phyloP scores from a whole-genome alignment of 73 alveolate genomes.

The Uronychia setigera region DNA sequence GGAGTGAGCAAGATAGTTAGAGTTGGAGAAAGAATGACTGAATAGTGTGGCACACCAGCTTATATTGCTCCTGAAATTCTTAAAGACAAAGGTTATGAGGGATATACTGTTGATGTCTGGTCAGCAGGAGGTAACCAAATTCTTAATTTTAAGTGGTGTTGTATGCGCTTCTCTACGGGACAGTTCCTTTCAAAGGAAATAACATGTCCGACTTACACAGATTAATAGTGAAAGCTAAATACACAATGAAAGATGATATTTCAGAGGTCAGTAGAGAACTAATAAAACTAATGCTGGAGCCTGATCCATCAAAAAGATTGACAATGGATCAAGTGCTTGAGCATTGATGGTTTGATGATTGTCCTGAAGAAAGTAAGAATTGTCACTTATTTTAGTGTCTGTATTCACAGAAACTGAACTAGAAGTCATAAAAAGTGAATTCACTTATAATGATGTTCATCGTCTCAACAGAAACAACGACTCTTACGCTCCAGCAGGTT shows the following conservation, averaged over 20 bases:
- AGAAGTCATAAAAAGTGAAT: constrained; percentile 50
- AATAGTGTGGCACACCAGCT: constrained; percentile 79
- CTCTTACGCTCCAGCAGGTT: constrained; percentile 60
- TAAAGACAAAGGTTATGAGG: constrained; percentile 64
- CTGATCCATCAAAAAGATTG: constrained; percentile 69
- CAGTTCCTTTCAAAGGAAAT: constrained; percentile 70
- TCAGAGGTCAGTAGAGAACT: constrained; percentile 68
- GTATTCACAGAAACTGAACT: constrained; percentile 55
- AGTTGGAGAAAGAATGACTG: constrained; percentile 57
- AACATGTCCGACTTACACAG: constrained; percentile 67
- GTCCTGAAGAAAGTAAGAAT: constrained; percentile 1
- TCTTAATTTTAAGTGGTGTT: constrained; percentile 28
- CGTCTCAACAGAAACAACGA: constrained; percentile 27
- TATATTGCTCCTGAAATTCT: constrained; percentile 78
- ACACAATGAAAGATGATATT: constrained; percentile 40
- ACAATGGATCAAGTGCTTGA: constrained; percentile 58
- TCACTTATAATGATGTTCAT: constrained; percentile 42
- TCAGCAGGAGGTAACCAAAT: constrained; percentile 46
- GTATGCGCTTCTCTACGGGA: constrained; percentile 66
- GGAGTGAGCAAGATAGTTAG: constrained; percentile 81
- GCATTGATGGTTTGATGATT: constrained; percentile 75
- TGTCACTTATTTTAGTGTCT: not conserved
- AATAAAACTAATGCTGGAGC: constrained; percentile 61
- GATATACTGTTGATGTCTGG: constrained; percentile 75
- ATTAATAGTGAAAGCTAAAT: constrained; percentile 58